A percentile compares a stretch with the other conserved stretches of the same genome.
phyloP scores from a whole-genome alignment of 352 stramenopile genomes.

The Pythium myriotylum region DNA sequence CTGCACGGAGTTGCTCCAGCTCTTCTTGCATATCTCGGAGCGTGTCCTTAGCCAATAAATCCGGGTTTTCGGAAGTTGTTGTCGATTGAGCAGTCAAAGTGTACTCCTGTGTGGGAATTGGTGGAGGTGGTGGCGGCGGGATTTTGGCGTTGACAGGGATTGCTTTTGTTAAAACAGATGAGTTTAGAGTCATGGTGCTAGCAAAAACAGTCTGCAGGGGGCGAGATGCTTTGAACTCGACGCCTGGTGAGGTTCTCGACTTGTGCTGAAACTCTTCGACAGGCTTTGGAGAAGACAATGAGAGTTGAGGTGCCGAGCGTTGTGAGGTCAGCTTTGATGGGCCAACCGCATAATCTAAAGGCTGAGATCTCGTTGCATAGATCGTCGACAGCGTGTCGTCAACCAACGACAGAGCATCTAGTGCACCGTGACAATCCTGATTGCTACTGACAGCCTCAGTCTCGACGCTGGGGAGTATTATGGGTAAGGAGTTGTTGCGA shows the following conservation, averaged over 20 bases:
- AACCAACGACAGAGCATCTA: constrained; percentile 41
- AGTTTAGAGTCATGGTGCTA: too few species aligned
- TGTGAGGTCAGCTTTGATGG: not conserved
- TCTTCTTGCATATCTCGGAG: constrained; percentile 51
- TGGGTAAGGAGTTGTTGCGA: too few species aligned
- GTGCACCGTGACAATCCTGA: constrained; percentile 2
- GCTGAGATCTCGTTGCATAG: constrained; percentile 28
- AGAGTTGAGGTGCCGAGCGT: constrained; percentile 4
- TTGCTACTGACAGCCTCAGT: not conserved
- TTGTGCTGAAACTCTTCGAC: not conserved
- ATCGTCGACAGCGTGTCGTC: constrained; percentile 59
- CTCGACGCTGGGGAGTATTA: not conserved
- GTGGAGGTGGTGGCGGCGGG: too few species aligned
- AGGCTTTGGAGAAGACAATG: not conserved
- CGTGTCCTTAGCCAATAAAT: constrained; percentile 37
- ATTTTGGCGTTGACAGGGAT: too few species aligned
- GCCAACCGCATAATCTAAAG: too few species aligned
- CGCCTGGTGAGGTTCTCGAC: not conserved
- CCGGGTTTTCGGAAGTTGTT: constrained; percentile 21
- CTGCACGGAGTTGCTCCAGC: constrained; percentile 36
- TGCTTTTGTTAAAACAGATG: too few species aligned
- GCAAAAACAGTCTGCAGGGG: too few species aligned
- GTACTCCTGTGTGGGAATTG: not conserved
- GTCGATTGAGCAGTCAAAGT: not conserved
- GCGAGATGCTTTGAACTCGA: too few species aligned